phyloP scores from a whole-genome alignment of 2,329 filamentous ascomycete species.

The Sporothrix humicola region DNA sequence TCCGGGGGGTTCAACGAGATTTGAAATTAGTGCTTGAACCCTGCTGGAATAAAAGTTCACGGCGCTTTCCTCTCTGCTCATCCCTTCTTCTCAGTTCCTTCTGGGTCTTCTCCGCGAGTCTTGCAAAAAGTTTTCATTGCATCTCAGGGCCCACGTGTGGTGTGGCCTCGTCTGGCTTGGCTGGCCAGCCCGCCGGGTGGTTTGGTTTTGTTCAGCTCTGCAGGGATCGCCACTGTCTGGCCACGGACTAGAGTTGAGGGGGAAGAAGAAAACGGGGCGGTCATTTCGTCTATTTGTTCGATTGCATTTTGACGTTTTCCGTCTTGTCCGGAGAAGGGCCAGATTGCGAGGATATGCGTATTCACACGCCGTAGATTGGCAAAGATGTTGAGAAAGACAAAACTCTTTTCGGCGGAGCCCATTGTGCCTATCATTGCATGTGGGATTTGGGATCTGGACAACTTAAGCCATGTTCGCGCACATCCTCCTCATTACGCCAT shows the following conservation, averaged over 20 bases:
- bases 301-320: conserved; percentile 5
- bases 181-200: conserved; percentile 15
- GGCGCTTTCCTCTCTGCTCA: neutral
- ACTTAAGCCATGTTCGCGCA: neutral
- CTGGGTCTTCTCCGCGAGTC: neutral
- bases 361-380: neutral
- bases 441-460: neutral
- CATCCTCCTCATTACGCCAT: conserved; percentile 3
- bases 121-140: neutral
- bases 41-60: neutral
- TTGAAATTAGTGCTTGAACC: conserved; percentile 7
- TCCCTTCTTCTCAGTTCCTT: neutral
- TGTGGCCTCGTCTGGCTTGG: conserved; percentile 16
- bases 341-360: neutral
- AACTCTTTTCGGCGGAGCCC: neutral
- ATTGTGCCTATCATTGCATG: neutral
- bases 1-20: neutral
- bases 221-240: conserved; percentile 26
- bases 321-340: conserved; percentile 3
- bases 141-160: conserved; percentile 27
- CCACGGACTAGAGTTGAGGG: neutral
- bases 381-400: neutral
- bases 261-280: neutral
- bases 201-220: conserved; percentile 26
- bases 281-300: conserved; percentile 14